Percentiles rank a stretch among this genome's conserved stretches.
Conservation (phyloP, 2,329 filamentous ascomycete genomes). For the Gremmenia infestans region DNA sequence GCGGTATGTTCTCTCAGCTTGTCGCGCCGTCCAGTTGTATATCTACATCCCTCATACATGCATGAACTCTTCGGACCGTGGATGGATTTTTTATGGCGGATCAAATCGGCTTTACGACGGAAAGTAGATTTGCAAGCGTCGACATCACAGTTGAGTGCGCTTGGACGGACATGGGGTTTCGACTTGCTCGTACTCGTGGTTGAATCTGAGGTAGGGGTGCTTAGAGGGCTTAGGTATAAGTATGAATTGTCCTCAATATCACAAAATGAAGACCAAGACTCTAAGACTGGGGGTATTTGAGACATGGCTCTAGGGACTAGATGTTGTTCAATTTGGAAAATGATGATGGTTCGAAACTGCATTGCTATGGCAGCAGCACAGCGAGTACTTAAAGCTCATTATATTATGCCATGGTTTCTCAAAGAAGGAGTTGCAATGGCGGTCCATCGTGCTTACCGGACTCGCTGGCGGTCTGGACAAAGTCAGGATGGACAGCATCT, state of each 20-base stretch:
- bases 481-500: background rate
- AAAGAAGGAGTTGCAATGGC: too few relatives aligned
- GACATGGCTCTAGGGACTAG: background rate
- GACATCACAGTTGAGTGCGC: background rate
- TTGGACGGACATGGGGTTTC: background rate
- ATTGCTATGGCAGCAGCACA: background rate
- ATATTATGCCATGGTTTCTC: too few relatives aligned
- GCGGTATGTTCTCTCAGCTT: conserved; percentile 7
- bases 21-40: conserved; percentile 4
- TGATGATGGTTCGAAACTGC: background rate
- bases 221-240: background rate
- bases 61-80: conserved; percentile 8
- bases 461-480: too few relatives aligned
- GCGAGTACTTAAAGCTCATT: too few relatives aligned
- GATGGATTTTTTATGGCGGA: conserved; percentile 3
- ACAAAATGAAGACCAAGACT: background rate
- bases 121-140: conserved; percentile 3
- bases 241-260: background rate
- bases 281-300: background rate
- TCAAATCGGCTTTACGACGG: conserved; percentile 4
- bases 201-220: background rate
- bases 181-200: background rate
- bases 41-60: background rate
- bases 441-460: too few relatives aligned
- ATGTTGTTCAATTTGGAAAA: background rate